phyloP scores from a whole-genome alignment of 2,329 filamentous ascomycete species.

The Alternaria sp. region DNA sequence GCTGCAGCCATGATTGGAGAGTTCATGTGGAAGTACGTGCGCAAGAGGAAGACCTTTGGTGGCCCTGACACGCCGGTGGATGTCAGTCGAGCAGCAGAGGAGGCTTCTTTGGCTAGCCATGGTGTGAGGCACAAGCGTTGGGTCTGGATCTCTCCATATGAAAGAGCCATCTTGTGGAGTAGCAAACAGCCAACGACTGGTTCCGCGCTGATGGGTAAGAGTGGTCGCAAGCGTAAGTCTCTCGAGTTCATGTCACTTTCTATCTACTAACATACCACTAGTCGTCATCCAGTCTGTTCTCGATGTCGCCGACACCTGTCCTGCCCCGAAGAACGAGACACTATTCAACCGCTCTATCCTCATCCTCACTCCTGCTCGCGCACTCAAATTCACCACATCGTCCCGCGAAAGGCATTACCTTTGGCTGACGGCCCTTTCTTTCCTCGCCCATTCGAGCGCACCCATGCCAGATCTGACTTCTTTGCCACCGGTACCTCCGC shows the following conservation, averaged over 20 bases:
- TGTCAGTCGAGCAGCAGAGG: slow-evolving; percentile 61
- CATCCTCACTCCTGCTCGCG: slow-evolving; percentile 90
- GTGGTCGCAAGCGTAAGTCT: slow-evolving; percentile 87
- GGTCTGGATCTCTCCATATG: slow-evolving; percentile 98
- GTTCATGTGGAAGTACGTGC: slow-evolving; percentile 93
- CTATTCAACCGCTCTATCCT: slow-evolving; percentile 93
- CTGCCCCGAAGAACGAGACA: slow-evolving; percentile 73
- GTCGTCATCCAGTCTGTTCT: slow-evolving; percentile 95
- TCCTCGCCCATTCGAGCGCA: slow-evolving; percentile 88
- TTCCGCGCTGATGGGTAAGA: slow-evolving; percentile 88
- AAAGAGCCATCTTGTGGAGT: slow-evolving; percentile 96
- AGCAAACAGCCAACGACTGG: slow-evolving; percentile 94
- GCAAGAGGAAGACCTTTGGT: slow-evolving; percentile 88
- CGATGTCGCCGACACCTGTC: slow-evolving; percentile 94
- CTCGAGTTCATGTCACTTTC: background rate
- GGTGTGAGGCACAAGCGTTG: slow-evolving; percentile 87
- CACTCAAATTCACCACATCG: slow-evolving; percentile 90
- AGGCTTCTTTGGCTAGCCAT: slow-evolving; percentile 69
- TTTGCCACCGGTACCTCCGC: slow-evolving; percentile 51
- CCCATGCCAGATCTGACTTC: slow-evolving; percentile 74
- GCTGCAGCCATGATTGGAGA: slow-evolving; percentile 98
- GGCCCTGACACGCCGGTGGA: slow-evolving; percentile 64
- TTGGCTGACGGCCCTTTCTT: slow-evolving; percentile 93
- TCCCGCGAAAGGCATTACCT: slow-evolving; percentile 87
- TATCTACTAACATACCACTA: slow-evolving; percentile 49